Base-by-base conservation (phyloP, 2,329 filamentous ascomycete genomes). In the Aspergillus tamarii region DNA sequence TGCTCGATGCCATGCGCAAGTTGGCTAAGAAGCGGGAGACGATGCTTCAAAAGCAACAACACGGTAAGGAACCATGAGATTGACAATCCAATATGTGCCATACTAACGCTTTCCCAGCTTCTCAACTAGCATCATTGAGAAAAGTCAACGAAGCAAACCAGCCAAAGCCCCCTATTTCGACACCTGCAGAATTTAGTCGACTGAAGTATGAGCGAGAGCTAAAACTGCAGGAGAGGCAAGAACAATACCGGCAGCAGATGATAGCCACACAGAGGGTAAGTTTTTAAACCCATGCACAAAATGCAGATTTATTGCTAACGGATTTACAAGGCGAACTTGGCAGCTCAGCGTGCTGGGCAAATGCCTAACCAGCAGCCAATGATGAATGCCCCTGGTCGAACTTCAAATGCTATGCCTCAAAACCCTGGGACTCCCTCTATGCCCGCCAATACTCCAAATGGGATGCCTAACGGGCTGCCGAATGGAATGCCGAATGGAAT, bases 1-100 rank as follows among this genome's bases (percentile, higher is more conserved):
- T 98, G 72, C 89, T 99, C 69, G 94, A 98, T 78, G 92, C 92
- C 3, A 97, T 98, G 92, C 88, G 94, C 48, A 99, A 98, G 76
- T 79, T 97, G 55, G 94, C 94, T 0, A 96, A 97, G 83, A 98
- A 97, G 80, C 88, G 94, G 30, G 95, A 99, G 79, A 91, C 91
- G 12, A 85, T 88, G 30, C 82, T 88, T 32, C 93, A 95, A 74
- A 98, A 98, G 81, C 92, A 95, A 75, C 91, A 94, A 73, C 93
- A 97, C 74, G 84, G 83, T 84, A 77, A 76, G 77, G 65, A 55
- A 28, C 26, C 2, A 48, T 2, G 26, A 45, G 19, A 11, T 32
- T 16, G 11, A 11, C 10, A 43, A 3, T 19, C 5, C 61, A 14
- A 14, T 56, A 39, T 45, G 19, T 19, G 2, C 36, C 14, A 23